phyloP scores from a whole-genome alignment of 306 rosid species.

The Fagus sylvatica region DNA sequence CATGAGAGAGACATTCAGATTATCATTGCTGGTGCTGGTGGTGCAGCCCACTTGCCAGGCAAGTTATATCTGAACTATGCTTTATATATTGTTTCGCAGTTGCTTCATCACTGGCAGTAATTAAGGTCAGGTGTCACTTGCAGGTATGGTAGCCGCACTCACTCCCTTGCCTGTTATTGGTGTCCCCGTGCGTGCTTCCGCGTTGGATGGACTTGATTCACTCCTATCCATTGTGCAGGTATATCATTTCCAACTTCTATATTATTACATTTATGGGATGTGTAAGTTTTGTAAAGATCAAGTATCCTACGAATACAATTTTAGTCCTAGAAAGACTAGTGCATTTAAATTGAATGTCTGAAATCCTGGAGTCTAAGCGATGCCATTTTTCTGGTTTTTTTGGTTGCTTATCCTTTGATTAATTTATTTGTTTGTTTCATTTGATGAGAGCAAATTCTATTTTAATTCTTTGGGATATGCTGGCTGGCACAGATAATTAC shows the following conservation, averaged over 20 bases:
- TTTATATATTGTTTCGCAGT: not conserved
- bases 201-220: slow-evolving; percentile 84
- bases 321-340: not conserved
- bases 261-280: not conserved
- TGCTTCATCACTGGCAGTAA: slow-evolving; percentile 18
- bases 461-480: not conserved
- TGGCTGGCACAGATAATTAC: not conserved
- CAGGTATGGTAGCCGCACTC: slow-evolving; percentile 94
- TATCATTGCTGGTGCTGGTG: slow-evolving; percentile 97
- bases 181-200: slow-evolving; percentile 86
- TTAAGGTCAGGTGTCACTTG: slow-evolving; percentile 20
- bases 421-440: not conserved
- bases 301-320: not conserved
- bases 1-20: slow-evolving; percentile 65
- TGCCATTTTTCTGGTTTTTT: not conserved
- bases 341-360: not conserved
- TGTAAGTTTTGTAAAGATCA: not conserved
- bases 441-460: not conserved
- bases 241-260: not conserved
- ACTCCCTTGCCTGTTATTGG: slow-evolving; percentile 79
- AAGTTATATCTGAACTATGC: slow-evolving; percentile 20
- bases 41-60: slow-evolving; percentile 95
- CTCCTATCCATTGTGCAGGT: slow-evolving; percentile 90
- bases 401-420: not conserved
- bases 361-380: not conserved